A percentile compares a stretch with the other conserved stretches of the same genome.
Conservation (phyloP, 2,329 filamentous ascomycete genomes). For the Fusarium sp. region DNA sequence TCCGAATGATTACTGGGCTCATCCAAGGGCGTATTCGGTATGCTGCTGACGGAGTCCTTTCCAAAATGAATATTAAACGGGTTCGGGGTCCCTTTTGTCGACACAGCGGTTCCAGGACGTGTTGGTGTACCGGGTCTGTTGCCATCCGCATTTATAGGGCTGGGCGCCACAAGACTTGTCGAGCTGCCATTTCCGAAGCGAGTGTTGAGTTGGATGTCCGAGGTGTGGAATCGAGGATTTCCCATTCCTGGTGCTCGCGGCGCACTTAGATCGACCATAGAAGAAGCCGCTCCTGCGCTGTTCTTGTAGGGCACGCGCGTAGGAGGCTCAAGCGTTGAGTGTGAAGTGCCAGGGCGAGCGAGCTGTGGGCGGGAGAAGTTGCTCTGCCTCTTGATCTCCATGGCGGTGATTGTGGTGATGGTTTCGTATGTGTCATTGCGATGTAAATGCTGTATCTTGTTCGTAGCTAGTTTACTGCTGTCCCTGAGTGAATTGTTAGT, state of each 20-base stretch:
- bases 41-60: conserved; percentile 45
- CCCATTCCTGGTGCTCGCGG: conserved; percentile 46
- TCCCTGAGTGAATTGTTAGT: conserved; percentile 21
- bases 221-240: conserved; percentile 48
- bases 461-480: conserved; percentile 40
- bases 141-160: conserved; percentile 41
- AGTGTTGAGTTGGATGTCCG: conserved; percentile 54
- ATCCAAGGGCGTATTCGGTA: conserved; percentile 41
- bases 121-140: conserved; percentile 43
- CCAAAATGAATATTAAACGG: conserved; percentile 61
- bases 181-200: conserved; percentile 52
- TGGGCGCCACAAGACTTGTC: conserved; percentile 50
- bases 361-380: conserved; percentile 52
- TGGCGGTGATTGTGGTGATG: conserved; percentile 1
- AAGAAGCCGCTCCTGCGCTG: conserved; percentile 54
- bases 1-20: conserved; percentile 53
- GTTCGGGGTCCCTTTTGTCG: conserved; percentile 56
- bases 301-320: conserved; percentile 50
- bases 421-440: conserved; percentile 10
- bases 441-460: conserved; percentile 27
- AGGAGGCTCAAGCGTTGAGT: conserved; percentile 46
- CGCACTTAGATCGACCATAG: conserved; percentile 58
- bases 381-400: conserved; percentile 38
- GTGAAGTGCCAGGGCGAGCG: conserved; percentile 56
- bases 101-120: conserved; percentile 50